phyloP scores from a whole-genome alignment of 352 stramenopile genomes.

The Pythium pyrilobum region DNA sequence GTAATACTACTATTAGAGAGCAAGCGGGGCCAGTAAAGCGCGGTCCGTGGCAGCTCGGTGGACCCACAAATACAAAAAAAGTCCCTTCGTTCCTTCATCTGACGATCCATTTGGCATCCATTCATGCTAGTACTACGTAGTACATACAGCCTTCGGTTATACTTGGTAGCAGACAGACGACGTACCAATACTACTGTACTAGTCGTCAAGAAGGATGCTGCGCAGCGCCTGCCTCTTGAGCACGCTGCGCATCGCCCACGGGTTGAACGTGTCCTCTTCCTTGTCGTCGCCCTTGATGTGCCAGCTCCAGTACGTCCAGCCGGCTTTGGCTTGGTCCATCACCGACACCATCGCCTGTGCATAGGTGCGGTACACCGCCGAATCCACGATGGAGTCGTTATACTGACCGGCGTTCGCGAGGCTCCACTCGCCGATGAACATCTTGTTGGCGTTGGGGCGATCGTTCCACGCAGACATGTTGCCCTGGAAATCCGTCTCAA shows the following conservation, averaged over 20 bases:
- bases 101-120: too few relatives aligned
- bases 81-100: too few relatives aligned
- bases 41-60: too few relatives aligned
- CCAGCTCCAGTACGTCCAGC: constrained; percentile 23
- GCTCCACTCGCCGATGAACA: constrained; percentile 27
- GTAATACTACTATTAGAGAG: too few relatives aligned
- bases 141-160: too few relatives aligned
- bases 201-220: too few relatives aligned
- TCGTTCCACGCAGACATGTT: constrained; percentile 11
- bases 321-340: background rate
- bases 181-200: too few relatives aligned
- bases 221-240: background rate
- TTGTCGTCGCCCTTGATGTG: constrained; percentile 6
- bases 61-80: too few relatives aligned
- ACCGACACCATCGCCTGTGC: background rate
- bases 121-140: too few relatives aligned
- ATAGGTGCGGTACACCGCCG: background rate
- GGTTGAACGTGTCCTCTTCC: constrained; percentile 2
- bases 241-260: constrained; percentile 21
- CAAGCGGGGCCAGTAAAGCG: too few relatives aligned
- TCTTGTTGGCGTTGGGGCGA: constrained; percentile 13
- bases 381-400: background rate
- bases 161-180: too few relatives aligned
- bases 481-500: constrained; percentile 5
- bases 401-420: constrained; percentile 9